A percentile compares a stretch with the other conserved stretches of the same genome.
Conservation (phyloP, 1,284 basidiomycete genomes). For the Irpex rosettiformis region DNA sequence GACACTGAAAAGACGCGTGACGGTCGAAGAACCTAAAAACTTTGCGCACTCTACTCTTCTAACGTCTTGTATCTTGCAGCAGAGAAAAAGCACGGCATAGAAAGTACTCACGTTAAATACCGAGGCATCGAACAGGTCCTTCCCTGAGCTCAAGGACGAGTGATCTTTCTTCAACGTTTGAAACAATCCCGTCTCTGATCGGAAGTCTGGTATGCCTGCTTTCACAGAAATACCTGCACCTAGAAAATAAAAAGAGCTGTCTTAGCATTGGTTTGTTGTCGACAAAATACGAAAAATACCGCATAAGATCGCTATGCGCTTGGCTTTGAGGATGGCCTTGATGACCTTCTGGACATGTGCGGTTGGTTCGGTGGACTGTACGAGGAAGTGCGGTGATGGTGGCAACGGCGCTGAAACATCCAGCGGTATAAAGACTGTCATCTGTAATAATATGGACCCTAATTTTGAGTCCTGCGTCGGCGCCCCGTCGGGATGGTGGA, state of each 20-base stretch:
- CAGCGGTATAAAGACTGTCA: slow-evolving; percentile 35
- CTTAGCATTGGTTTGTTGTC: slow-evolving; percentile 8
- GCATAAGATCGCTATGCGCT: slow-evolving; percentile 81
- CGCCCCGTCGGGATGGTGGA: not conserved
- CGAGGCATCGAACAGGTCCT: slow-evolving; percentile 89
- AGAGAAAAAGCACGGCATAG: not conserved
- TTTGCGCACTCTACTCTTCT: not conserved
- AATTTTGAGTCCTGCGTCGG: slow-evolving; percentile 18
- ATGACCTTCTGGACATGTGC: slow-evolving; percentile 49
- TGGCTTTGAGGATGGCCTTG: slow-evolving; percentile 72
- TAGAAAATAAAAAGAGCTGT: slow-evolving; percentile 29
- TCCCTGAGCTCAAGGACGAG: slow-evolving; percentile 72
- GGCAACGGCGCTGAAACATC: slow-evolving; percentile 29
- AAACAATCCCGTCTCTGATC: slow-evolving; percentile 83
- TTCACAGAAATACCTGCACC: slow-evolving; percentile 92
- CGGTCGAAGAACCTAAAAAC: not conserved
- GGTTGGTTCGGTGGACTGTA: slow-evolving; percentile 32
- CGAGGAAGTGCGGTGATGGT: slow-evolving; percentile 34
- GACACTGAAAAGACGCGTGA: not conserved
- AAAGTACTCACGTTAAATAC: slow-evolving; percentile 74
- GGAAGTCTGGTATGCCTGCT: slow-evolving; percentile 91
- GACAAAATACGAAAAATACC: slow-evolving; percentile 47
- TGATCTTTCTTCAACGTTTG: slow-evolving; percentile 76
- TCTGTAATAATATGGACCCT: slow-evolving; percentile 12
- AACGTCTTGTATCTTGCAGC: not conserved